Evolutionary conservation across 2,329 filamentous ascomycete species (phyloP), one percentile per base, ranked within the genome.

Genomic region (Aplosporella prunicola): DNA sequence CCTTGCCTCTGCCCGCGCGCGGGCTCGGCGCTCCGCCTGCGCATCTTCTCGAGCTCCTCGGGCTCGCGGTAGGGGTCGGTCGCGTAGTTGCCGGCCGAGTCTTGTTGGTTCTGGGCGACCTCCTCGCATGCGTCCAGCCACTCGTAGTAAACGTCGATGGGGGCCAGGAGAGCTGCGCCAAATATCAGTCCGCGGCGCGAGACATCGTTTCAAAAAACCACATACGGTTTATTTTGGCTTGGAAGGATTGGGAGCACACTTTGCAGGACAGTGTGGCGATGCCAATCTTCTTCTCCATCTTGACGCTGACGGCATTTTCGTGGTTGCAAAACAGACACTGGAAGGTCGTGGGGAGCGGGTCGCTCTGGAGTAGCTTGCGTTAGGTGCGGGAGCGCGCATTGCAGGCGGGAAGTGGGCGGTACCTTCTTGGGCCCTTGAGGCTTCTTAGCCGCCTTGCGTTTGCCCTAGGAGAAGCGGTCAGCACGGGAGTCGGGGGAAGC

Each of bases 321-420:
- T 96, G 88, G 60, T 95, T 96, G 71, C 91, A 98, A 66, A 98
- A 98, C 30, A 98, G 78, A 58, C 91, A 98, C 40, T 88, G 85
- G 62, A 98, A 98, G n/a, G 77, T 76, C 3, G 84, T 88, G 3
- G 81, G 72, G 13, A 91, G 71, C 26, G 78, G 74, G 50, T 88
- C 82, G 57, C 73, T 58, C 58, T 62, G 40, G 38, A 30, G 42
- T 26, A 35, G 31, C 15, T 22, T 15, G 27, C 22, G 25, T 41
- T 36, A 36, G 39, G 26, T 13, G 10, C 15, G 27, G 17, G 35
- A 8, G 15, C 9, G 29, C 28, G 28, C 17, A 27, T 39, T 26
- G 27, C 18, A 11, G 14, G 27, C 35, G 29, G 35, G 33, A n/a
- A 18, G 15, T 20, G 33, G 37, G 23, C 13, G 14, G 17, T 66